Percentiles rank a stretch among this genome's conserved stretches.
Conservation (phyloP, 768 basidiomycete genomes). For the Clavaria fumosa region DNA sequence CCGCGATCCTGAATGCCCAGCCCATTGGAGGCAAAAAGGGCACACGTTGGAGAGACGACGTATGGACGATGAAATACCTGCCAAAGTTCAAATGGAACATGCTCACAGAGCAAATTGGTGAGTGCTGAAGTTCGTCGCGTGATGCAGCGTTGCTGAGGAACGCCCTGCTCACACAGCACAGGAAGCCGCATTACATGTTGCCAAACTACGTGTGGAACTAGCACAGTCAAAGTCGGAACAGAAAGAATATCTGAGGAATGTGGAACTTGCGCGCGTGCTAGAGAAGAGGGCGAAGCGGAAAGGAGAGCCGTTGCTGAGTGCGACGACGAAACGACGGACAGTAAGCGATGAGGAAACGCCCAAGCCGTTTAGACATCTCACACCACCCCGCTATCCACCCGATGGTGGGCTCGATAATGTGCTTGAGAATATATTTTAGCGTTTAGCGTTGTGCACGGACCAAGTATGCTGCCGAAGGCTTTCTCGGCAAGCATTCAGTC, state of each 20-base stretch:
- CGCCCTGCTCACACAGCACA: conserved; percentile 42
- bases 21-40: conserved; percentile 91
- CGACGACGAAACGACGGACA: conserved; percentile 18
- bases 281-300: conserved; percentile 66
- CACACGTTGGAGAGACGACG: conserved; percentile 83
- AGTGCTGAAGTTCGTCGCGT: conserved; percentile 19
- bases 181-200: conserved; percentile 77
- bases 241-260: conserved; percentile 83
- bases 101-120: conserved; percentile 96
- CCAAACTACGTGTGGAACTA: conserved; percentile 83
- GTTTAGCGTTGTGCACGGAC: conserved; percentile 18
- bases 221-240: conserved; percentile 82
- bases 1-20: conserved; percentile 92
- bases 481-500: too few species aligned
- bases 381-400: too few species aligned
- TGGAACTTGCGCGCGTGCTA: conserved; percentile 78
- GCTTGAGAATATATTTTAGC: conserved; percentile 37
- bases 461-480: too few species aligned
- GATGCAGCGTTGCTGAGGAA: not conserved
- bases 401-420: conserved; percentile 33
- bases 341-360: conserved; percentile 11
- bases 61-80: conserved; percentile 99
- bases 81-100: conserved; percentile 98
- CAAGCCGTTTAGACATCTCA: conserved; percentile 14
- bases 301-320: conserved; percentile 30